Conservation (phyloP, 768 basidiomycete species). For the Suillus lakei region DNA sequence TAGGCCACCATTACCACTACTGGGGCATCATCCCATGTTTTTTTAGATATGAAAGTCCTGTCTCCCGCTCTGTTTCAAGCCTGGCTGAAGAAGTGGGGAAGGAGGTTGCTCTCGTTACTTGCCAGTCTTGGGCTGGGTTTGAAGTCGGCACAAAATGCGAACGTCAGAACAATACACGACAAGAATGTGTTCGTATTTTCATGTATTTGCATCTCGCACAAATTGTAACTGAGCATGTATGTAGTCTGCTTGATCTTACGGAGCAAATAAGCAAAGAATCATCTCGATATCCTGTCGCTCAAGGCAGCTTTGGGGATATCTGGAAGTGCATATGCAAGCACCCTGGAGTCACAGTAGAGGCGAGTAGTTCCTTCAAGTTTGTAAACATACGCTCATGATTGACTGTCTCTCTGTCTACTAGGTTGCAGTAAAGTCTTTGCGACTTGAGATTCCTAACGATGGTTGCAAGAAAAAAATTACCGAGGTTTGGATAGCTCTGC, state of each 20-base stretch:
- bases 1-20: too few relatives aligned
- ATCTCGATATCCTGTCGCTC: conserved; percentile 1
- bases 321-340: conserved; percentile 26
- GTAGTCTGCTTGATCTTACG: not conserved
- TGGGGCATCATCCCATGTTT: too few relatives aligned
- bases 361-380: not conserved
- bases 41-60: not conserved
- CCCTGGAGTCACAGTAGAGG: not conserved
- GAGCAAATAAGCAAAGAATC: not conserved
- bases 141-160: not conserved
- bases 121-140: not conserved
- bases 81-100: not conserved
- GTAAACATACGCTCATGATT: too few relatives aligned
- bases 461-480: not conserved
- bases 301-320: conserved; percentile 28
- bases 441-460: not conserved
- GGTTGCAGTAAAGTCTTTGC: conserved; percentile 2
- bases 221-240: not conserved
- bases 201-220: not conserved
- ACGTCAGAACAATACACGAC: not conserved
- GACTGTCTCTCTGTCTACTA: not conserved
- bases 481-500: not conserved
- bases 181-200: not conserved
- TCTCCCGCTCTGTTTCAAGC: not conserved
- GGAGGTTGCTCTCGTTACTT: not conserved